Evolutionary conservation across 177 flowering plant species (phyloP).

Genomic region (Vitis hybrid): DNA sequence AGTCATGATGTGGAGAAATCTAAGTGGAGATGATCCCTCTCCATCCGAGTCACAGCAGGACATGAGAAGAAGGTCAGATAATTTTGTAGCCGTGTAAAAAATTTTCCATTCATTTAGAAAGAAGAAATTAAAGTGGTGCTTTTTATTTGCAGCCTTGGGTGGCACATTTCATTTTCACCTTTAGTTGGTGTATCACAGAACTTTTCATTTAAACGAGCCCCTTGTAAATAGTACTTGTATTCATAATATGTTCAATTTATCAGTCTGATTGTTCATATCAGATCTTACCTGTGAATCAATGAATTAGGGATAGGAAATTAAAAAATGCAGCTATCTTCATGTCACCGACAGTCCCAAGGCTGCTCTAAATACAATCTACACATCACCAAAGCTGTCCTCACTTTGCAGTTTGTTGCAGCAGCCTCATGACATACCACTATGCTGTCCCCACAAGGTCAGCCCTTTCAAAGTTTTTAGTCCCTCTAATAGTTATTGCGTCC

Average conservation of each 20-base stretch:
- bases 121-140: conserved; percentile 1
- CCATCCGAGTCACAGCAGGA: not conserved
- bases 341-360: too few relatives aligned
- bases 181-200: not conserved
- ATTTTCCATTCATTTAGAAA: not conserved
- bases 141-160: conserved; percentile 6
- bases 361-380: too few relatives aligned
- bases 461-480: too few relatives aligned
- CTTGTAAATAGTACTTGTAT: conserved; percentile 18
- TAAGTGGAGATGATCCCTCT: conserved; percentile 26
- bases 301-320: too few relatives aligned
- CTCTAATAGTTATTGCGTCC: too few relatives aligned
- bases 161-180: not conserved
- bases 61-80: conserved; percentile 13
- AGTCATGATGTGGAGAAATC: conserved; percentile 21
- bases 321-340: too few relatives aligned
- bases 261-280: not conserved
- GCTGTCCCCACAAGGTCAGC: too few relatives aligned
- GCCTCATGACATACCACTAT: too few relatives aligned
- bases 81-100: conserved; percentile 16
- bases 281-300: too few relatives aligned
- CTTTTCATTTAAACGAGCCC: conserved; percentile 3
- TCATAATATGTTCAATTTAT: not conserved
- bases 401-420: too few relatives aligned
- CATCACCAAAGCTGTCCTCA: too few relatives aligned